Evolutionary conservation across 2,329 filamentous ascomycete species (phyloP), one percentile per base, ranked within the genome.

Genomic region (Colletotrichum sp.): DNA sequence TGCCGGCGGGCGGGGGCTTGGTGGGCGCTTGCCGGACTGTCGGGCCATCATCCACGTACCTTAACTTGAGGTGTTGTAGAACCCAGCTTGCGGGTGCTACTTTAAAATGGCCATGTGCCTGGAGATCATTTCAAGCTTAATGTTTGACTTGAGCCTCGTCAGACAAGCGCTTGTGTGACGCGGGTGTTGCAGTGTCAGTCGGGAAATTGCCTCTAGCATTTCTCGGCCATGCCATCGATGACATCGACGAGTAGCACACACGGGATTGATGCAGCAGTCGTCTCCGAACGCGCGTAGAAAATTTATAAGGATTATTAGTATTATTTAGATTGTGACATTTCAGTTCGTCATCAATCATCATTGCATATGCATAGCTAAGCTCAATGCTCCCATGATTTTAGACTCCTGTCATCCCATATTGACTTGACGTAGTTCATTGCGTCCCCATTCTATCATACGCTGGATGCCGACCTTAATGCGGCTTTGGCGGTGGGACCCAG

Each of bases 111-210:
- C 62, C 62, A 44, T 28, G 62, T 65, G 13, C 24, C 62, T 65
- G 34, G 32, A 65, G 30, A 44, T 34, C 24, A 24, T 39, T 73
- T 73, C 65, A 69, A 73, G 71, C 71, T 73, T 63, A 73, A 44
- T 69, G 9, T 32, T 36, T 13, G 18, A 16, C 18, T 48, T 34
- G 13, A 26, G 18, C 24, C 36, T 39, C 26, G 24, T 26, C 24
- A 10, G 13, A 66, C n/a, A 13, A 26, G 64, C 26, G 15, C 63
- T 30, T 16, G 34, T 64, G 34, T 39, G 34, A 64, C 32, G n/a
- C 22, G 30, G 34, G 13, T 24, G 15, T 28, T 16, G 28, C n/a
- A 22, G 59, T 16, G 59, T 16, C 59, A 63, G 18, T n/a, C 32
- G 44, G 26, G 28, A 32, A 34, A 22, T 62, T 32, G 30, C 59